Conservation (phyloP, 192 early-diverging fungal genomes). For the Mortierella hygrophila region DNA sequence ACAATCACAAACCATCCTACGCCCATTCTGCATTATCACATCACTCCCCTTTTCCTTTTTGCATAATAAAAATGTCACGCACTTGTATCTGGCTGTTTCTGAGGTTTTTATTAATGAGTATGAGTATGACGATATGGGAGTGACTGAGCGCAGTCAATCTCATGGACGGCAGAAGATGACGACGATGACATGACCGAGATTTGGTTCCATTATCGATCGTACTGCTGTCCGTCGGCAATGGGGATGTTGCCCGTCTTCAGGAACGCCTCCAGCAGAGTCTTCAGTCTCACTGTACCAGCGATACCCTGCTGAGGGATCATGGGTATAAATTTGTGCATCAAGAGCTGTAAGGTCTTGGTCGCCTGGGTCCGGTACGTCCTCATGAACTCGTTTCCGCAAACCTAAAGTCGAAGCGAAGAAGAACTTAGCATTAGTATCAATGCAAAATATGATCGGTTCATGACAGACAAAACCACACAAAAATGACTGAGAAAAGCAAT, state of each 20-base stretch:
- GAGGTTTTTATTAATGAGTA: background rate
- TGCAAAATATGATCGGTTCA: no score
- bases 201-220: background rate
- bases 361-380: conserved; percentile 33
- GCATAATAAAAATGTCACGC: background rate
- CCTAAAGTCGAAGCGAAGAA: background rate
- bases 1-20: background rate
- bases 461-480: no score
- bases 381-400: conserved; percentile 35
- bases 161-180: background rate
- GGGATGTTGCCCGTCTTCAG: conserved; percentile 30
- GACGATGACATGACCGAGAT: background rate
- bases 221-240: conserved; percentile 24
- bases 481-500: no score
- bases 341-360: conserved; percentile 20
- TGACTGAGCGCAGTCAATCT: background rate
- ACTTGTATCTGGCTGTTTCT: background rate
- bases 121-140: background rate
- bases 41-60: background rate
- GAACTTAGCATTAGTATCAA: no score
- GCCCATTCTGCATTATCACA: background rate
- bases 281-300: conserved; percentile 28
- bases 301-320: conserved; percentile 34
- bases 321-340: conserved; percentile 27
- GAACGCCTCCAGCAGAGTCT: conserved; percentile 24